Evolutionary conservation across 495 filamentous ascomycete genomes (phyloP).

Genomic region (Penicillium flavigenum): DNA sequence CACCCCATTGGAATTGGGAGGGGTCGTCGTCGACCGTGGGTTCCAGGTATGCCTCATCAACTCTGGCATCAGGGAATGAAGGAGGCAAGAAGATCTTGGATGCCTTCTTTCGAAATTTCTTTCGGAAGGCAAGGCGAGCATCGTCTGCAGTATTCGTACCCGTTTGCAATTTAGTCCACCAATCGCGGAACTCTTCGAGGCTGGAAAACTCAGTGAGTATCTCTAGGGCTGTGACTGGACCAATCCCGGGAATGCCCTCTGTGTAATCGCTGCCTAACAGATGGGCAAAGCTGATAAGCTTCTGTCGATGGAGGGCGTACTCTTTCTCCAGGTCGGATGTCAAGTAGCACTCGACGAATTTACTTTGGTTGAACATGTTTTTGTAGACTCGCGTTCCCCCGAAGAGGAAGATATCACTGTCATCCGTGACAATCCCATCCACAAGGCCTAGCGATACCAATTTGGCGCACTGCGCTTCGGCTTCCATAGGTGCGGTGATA

Average conservation of each 20-base stretch:
- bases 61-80: slow-evolving; percentile 70
- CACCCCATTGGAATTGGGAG: slow-evolving; percentile 87
- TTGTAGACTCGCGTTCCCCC: slow-evolving; percentile 96
- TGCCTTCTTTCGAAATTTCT: slow-evolving; percentile 78
- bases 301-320: slow-evolving; percentile 74
- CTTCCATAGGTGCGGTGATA: slow-evolving; percentile 97
- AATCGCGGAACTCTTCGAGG: slow-evolving; percentile 72
- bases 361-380: slow-evolving; percentile 98
- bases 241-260: slow-evolving; percentile 83
- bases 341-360: slow-evolving; percentile 96
- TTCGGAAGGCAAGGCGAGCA: slow-evolving; percentile 61
- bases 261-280: slow-evolving; percentile 93
- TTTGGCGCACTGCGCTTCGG: slow-evolving; percentile 95
- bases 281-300: slow-evolving; percentile 85
- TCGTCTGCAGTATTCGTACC: slow-evolving; percentile 39
- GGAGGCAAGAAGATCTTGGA: slow-evolving; percentile 82
- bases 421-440: slow-evolving; percentile 97
- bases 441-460: slow-evolving; percentile 82
- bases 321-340: slow-evolving; percentile 85
- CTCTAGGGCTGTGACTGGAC: slow-evolving; percentile 90
- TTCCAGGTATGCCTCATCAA: slow-evolving; percentile 76
- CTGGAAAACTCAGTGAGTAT: slow-evolving; percentile 82
- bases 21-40: slow-evolving; percentile 81
- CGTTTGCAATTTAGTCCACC: slow-evolving; percentile 80
- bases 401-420: slow-evolving; percentile 96